These are phyloP conservation scores for Penicillium macrosclerotiorum DNA, from an alignment of 495 filamentous ascomycete genomes.

Conservation along the genomic window DNA sequence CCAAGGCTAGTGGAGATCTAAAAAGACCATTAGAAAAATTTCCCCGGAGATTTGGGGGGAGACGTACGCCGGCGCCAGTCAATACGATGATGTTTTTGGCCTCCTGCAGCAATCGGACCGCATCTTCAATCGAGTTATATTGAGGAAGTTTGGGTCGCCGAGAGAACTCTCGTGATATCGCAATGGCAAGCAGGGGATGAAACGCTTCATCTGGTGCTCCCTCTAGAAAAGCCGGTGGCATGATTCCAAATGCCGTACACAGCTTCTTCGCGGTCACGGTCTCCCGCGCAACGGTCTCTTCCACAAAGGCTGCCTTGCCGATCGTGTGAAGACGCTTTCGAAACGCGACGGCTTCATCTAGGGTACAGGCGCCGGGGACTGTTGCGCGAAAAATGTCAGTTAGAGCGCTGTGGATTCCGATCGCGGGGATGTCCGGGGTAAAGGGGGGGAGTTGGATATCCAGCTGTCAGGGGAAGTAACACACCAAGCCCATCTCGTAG, in stretches of 20 bases:
- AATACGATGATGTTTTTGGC: conserved; percentile 86
- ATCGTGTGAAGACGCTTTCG: conserved; percentile 68
- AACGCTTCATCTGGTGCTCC: conserved; percentile 71
- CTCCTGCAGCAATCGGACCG: conserved; percentile 69
- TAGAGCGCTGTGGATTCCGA: conserved; percentile 12
- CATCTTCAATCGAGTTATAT: conserved; percentile 88
- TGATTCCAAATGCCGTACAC: conserved; percentile 86
- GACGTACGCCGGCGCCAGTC: conserved; percentile 79
- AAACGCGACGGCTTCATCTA: conserved; percentile 67
- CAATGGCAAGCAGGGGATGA: conserved; percentile 69
- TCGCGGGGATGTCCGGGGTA: conserved; percentile 28
- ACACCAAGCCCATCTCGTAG: conserved; percentile 54
- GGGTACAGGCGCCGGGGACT: conserved; percentile 64
- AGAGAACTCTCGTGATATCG: conserved; percentile 76
- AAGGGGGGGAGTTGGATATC: conserved; percentile 7
- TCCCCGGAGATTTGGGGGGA: not conserved
- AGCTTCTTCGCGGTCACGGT: conserved; percentile 76
- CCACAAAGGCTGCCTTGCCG: conserved; percentile 73
- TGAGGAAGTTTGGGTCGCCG: conserved; percentile 76
- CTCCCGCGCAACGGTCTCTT: conserved; percentile 65
- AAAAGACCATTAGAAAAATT: not conserved
- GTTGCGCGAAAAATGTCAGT: conserved; percentile 13
- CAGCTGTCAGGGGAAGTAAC: conserved; percentile 12
- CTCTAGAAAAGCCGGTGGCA: conserved; percentile 73
- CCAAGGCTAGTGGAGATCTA: conserved; percentile 73